These are phyloP conservation scores for Podaxis pistillaris DNA, from an alignment of 768 basidiomycete genomes.

Conservation along the genomic window DNA sequence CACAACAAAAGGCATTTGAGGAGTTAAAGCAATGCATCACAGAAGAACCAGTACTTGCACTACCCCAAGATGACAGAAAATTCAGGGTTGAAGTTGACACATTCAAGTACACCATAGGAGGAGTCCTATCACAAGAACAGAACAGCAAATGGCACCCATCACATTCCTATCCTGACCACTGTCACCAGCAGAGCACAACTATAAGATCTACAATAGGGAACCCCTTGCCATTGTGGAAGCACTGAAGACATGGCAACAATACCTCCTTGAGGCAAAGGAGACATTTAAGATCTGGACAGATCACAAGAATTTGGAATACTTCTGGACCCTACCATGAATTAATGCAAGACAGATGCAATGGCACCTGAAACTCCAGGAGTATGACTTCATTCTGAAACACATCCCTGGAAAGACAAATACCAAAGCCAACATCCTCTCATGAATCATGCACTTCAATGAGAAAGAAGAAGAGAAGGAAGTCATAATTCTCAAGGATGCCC, in stretches of 20 bases:
- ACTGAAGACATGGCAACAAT: constrained; percentile 27
- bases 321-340: neutral
- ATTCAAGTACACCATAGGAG: constrained; percentile 23
- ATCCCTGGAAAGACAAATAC: neutral
- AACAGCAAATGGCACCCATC: no score
- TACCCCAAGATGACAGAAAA: neutral
- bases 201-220: no score
- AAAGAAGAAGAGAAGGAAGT: no score
- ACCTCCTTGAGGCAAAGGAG: constrained; percentile 15
- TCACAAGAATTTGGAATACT: constrained; percentile 23
- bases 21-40: no score
- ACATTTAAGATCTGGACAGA: constrained; percentile 16
- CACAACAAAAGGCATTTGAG: neutral
- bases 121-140: no score
- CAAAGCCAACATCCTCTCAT: neutral
- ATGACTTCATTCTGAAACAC: neutral
- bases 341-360: neutral
- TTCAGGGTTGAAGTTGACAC: constrained; percentile 5
- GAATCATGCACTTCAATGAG: neutral
- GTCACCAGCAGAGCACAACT: no score
- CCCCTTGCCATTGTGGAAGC: constrained; percentile 23
- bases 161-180: no score
- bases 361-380: neutral
- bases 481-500: no score
- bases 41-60: neutral